phyloP scores from a whole-genome alignment of 2,329 filamentous ascomycete genomes.

The Niveomyces coronatus region DNA sequence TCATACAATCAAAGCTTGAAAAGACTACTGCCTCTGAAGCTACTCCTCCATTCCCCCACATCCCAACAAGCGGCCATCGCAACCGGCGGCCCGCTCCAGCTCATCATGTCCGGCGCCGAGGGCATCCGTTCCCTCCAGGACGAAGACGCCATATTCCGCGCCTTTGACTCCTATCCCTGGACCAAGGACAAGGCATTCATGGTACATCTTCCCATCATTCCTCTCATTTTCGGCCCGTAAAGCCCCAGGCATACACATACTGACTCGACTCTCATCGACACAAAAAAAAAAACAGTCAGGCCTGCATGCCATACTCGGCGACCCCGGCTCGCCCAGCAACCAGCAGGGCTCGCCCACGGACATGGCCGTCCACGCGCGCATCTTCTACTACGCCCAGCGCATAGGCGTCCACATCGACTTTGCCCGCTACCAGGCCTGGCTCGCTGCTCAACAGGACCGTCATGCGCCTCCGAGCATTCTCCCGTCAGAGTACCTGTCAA shows the following conservation, averaged over 20 bases:
- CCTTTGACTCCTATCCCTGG: slow-evolving; percentile 60
- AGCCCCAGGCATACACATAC: background rate
- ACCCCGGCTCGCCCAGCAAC: slow-evolving; percentile 29
- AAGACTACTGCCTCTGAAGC: no score
- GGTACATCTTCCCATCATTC: slow-evolving; percentile 25
- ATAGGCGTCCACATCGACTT: slow-evolving; percentile 51
- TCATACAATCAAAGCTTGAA: no score
- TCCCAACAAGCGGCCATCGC: slow-evolving; percentile 9
- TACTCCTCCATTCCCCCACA: background rate
- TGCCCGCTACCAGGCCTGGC: slow-evolving; percentile 56
- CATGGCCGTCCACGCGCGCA: slow-evolving; percentile 56
- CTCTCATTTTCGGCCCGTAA: background rate
- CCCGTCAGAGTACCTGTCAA: slow-evolving; percentile 22
- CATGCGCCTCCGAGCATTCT: slow-evolving; percentile 26
- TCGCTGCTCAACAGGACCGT: slow-evolving; percentile 24
- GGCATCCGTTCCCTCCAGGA: slow-evolving; percentile 29
- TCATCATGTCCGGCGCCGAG: slow-evolving; percentile 21
- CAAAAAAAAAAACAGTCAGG: no score
- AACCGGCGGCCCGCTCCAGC: no score
- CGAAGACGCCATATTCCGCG: slow-evolving; percentile 40
- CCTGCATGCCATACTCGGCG: slow-evolving; percentile 53
- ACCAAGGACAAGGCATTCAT: slow-evolving; percentile 58
- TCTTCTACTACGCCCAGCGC: slow-evolving; percentile 52
- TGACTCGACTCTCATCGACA: slow-evolving; percentile 8
- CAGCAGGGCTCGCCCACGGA: slow-evolving; percentile 39